Percentiles rank a stretch among this genome's conserved stretches.
Conservation (phyloP, 2,329 filamentous ascomycete species). For the Cytospora chrysosperma region DNA sequence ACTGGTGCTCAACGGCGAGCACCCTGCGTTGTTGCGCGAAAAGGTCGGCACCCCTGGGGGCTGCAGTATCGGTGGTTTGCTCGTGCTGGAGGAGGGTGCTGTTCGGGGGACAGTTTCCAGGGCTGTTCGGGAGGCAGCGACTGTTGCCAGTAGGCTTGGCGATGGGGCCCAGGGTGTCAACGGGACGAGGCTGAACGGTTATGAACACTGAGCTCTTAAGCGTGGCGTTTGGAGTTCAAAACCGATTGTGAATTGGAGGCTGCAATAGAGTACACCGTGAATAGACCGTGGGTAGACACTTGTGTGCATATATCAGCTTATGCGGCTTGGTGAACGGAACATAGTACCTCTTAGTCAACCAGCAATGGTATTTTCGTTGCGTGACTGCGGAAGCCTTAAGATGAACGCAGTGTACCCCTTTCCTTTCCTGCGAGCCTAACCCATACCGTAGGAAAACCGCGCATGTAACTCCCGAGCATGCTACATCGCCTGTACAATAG, state of each 20-base stretch:
- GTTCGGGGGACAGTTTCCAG: constrained; percentile 66
- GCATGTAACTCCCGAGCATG: neutral
- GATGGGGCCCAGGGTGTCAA: constrained; percentile 52
- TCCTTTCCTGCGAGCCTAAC: neutral
- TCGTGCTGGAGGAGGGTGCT: constrained; percentile 71
- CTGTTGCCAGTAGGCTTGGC: constrained; percentile 66
- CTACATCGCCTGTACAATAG: neutral
- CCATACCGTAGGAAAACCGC: neutral
- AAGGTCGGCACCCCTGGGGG: constrained; percentile 77
- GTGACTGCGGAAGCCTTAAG: neutral
- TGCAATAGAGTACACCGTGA: too few relatives aligned
- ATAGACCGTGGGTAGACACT: neutral
- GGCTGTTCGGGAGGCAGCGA: constrained; percentile 69
- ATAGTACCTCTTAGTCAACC: neutral
- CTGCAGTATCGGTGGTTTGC: constrained; percentile 72
- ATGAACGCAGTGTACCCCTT: neutral
- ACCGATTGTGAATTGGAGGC: neutral
- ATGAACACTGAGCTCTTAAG: constrained; percentile 5
- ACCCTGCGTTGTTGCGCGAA: constrained; percentile 72
- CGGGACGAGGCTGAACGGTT: constrained; percentile 40
- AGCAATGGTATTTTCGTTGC: constrained; percentile 1
- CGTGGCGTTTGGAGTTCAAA: constrained; percentile 3
- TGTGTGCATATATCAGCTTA: neutral
- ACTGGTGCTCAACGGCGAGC: constrained; percentile 68
- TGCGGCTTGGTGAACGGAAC: neutral